Base-by-base conservation (phyloP, 2,329 filamentous ascomycete species). In the Stemphylium vesicarium region DNA sequence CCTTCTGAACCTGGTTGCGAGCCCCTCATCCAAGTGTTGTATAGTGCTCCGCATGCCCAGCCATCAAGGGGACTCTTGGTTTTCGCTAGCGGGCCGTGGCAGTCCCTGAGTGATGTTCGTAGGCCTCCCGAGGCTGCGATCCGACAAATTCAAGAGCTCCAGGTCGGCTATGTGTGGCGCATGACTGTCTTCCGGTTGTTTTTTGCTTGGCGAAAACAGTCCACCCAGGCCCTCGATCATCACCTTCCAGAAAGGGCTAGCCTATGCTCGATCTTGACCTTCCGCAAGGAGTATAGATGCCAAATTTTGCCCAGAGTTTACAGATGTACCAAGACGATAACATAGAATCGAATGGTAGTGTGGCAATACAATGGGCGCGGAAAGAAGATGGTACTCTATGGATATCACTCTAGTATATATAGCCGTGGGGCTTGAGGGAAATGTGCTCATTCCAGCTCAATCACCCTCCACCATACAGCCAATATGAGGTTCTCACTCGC, bases 401-500 rank as follows among this genome's bases (percentile, higher is more conserved):
- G 40, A 18, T 15, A 49, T 32, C 9, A 35, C 8, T 18, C 46
- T 45, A 40, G 31, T 59, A 65, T 66, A 62, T 66, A 62, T 66
- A 64, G 41, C 43, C 33, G 11, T 38, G 41, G 10, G 20, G 35
- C 44, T 37, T 6, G 45, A 18, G 33, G 38, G 42, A 36, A 64
- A 68, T 33, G 16, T 60, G 59, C 65, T 62, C 59, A 65, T 59
- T 62, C 57, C 53, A 62, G 64, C 65, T 68, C 64, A 64, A 62
- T 61, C 47, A 29, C 24, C 44, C 57, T 57, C 51, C 46, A 53
- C 52, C 36, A 44, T 43, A 37, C 45, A 15, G 60, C 59, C 59
- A 66, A 65, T 55, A 68, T 68, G 65, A 68, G 62, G 63, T 61
- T 68, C 46, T 61, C 59, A 41, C 31, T 66, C 38, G 64, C 62